phyloP scores from a whole-genome alignment of 2,329 filamentous ascomycete genomes.

The Tetracladium maxilliforme region DNA sequence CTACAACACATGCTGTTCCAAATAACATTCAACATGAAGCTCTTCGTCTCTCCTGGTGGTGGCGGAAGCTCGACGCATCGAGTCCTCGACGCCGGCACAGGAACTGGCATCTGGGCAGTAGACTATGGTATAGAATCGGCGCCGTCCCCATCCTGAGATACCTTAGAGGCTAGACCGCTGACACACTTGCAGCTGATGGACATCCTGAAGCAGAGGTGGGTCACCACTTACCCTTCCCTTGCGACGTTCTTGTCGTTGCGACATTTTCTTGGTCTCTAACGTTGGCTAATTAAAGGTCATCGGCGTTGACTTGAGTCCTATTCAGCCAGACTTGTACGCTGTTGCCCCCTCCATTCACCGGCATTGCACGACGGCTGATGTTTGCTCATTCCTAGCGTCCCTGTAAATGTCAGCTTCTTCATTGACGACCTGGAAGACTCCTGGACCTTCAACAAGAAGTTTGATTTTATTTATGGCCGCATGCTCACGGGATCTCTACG shows the following conservation, averaged over 20 bases:
- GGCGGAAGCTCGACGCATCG: no score
- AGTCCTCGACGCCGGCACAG: slow-evolving; percentile 25
- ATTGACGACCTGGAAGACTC: slow-evolving; percentile 24
- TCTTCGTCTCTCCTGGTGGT: slow-evolving; percentile 13
- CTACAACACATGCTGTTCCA: slow-evolving; percentile 20
- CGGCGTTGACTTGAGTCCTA: slow-evolving; percentile 26
- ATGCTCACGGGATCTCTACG: slow-evolving; percentile 40
- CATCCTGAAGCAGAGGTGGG: slow-evolving; percentile 12
- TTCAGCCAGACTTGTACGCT: slow-evolving; percentile 20
- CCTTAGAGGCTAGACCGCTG: no score
- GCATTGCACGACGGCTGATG: slow-evolving; percentile 2
- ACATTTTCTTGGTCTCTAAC: no score
- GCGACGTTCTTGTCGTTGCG: slow-evolving; percentile 10
- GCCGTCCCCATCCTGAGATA: no score
- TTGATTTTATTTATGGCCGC: slow-evolving; percentile 45
- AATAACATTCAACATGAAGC: slow-evolving; percentile 15
- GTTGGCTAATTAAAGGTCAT: slow-evolving; percentile 15
- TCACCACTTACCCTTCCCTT: background rate
- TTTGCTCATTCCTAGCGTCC: slow-evolving; percentile 17
- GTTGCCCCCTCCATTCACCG: background rate
- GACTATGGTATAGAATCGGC: no score
- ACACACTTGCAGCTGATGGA: no score
- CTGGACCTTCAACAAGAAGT: slow-evolving; percentile 29
- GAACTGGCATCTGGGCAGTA: slow-evolving; percentile 28
- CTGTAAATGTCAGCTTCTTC: slow-evolving; percentile 32